phyloP scores from a whole-genome alignment of 352 stramenopile genomes.

The Globisporangium camurandrum region DNA sequence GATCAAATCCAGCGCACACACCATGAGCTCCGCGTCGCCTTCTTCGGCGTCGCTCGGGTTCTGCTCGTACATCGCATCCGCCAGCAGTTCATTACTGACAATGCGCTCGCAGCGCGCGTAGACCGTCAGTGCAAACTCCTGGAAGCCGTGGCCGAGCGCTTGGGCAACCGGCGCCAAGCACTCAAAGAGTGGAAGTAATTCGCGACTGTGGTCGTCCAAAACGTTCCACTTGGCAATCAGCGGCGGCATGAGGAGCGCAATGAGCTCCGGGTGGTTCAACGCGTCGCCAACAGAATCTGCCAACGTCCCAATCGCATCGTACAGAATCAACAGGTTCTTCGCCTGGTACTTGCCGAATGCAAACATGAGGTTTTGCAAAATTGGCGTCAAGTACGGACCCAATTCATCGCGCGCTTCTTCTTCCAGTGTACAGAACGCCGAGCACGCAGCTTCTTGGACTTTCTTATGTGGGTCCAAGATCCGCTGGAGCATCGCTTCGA shows the following conservation, averaged over 20 bases:
- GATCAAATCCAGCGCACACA: conserved; percentile 85
- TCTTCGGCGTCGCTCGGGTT: conserved; percentile 73
- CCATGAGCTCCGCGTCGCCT: conserved; percentile 85
- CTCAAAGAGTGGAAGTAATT: conserved; percentile 86
- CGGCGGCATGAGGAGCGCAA: conserved; percentile 90
- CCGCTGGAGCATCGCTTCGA: conserved; percentile 85
- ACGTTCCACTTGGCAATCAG: conserved; percentile 91
- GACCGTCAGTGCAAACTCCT: conserved; percentile 81
- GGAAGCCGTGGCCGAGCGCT: conserved; percentile 79
- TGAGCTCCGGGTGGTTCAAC: conserved; percentile 89
- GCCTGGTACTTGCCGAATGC: conserved; percentile 92
- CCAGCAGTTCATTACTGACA: conserved; percentile 79
- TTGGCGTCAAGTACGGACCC: conserved; percentile 88
- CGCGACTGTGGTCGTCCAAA: conserved; percentile 66
- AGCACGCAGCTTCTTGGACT: conserved; percentile 93
- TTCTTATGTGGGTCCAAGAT: conserved; percentile 92
- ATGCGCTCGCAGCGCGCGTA: conserved; percentile 77
- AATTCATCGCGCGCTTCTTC: conserved; percentile 92
- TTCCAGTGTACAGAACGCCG: conserved; percentile 92
- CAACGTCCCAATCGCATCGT: conserved; percentile 94
- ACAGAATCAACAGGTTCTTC: conserved; percentile 93
- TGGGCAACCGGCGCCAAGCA: conserved; percentile 83
- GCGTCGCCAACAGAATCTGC: conserved; percentile 89
- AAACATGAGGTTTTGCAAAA: conserved; percentile 89
- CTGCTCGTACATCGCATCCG: conserved; percentile 72